phyloP scores from a whole-genome alignment of 139 green algal species.

The Auxenochlorella protothecoides region DNA sequence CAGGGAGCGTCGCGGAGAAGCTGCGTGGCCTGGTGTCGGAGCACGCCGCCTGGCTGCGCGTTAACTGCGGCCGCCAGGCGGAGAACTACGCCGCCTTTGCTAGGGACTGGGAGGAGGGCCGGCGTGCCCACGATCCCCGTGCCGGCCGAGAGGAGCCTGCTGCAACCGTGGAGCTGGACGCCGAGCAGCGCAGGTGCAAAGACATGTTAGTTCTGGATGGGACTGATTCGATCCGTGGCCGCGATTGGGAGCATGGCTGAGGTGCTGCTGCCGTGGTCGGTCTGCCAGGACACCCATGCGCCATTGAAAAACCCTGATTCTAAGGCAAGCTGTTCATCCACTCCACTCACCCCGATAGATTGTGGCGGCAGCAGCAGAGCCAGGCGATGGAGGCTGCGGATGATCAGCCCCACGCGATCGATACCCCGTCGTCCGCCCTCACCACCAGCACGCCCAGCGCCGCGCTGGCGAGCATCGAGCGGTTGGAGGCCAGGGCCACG shows the following conservation, averaged over 20 bases:
- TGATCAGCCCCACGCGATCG: background rate
- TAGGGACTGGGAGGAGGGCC: no score
- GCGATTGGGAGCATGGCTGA: slow-evolving; percentile 2
- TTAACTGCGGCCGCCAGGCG: slow-evolving; percentile 63
- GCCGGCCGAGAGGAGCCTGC: no score
- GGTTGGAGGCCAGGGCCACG: background rate
- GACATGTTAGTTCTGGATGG: no score
- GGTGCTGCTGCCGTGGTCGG: background rate
- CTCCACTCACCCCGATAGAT: no score
- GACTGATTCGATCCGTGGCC: no score
- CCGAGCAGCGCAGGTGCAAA: slow-evolving; percentile 5
- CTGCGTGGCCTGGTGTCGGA: slow-evolving; percentile 38
- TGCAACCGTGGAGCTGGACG: background rate
- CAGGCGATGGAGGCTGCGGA: background rate
- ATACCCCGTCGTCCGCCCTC: no score
- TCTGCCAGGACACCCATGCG: no score
- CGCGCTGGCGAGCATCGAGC: no score
- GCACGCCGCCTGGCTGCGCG: slow-evolving; percentile 60
- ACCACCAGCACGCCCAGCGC: no score
- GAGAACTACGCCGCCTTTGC: slow-evolving; percentile 42
- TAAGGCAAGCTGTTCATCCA: no score
- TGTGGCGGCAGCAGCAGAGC: background rate
- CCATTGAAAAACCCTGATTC: no score
- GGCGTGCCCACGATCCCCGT: no score
- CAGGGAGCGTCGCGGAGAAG: slow-evolving; percentile 10